Evolutionary conservation across 345 rosid genomes (phyloP).

Genomic region (Ricinus communis): DNA sequence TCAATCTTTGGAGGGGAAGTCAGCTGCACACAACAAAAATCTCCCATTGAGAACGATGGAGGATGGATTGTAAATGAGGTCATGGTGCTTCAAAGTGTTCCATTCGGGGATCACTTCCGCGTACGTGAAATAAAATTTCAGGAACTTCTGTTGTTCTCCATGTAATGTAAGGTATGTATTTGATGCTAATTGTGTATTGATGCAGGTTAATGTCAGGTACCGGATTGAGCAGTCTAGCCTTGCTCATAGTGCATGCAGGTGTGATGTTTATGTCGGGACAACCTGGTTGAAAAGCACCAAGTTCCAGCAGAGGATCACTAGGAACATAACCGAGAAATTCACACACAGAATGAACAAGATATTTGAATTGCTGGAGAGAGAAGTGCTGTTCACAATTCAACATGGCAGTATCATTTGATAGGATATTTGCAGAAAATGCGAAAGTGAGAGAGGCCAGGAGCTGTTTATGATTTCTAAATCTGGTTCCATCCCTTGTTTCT

Average conservation of each 20-base stretch:
- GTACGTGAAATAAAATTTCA: slow-evolving; percentile 26
- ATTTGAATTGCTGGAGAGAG: slow-evolving; percentile 57
- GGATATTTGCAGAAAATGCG: no score
- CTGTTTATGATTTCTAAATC: no score
- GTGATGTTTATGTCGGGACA: slow-evolving; percentile 52
- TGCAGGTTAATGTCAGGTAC: slow-evolving; percentile 61
- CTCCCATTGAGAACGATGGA: slow-evolving; percentile 35
- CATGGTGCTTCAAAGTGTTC: slow-evolving; percentile 60
- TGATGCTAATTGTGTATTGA: background rate
- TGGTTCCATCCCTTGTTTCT: no score
- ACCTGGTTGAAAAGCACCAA: slow-evolving; percentile 67
- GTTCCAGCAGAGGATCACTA: slow-evolving; percentile 69
- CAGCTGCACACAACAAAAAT: slow-evolving; percentile 59
- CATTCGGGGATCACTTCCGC: slow-evolving; percentile 62
- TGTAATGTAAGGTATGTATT: background rate
- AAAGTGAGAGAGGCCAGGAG: no score
- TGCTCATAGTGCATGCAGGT: slow-evolving; percentile 52
- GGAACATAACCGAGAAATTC: slow-evolving; percentile 60
- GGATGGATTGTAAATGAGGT: slow-evolving; percentile 76
- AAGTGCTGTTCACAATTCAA: slow-evolving; percentile 35
- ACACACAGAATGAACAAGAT: slow-evolving; percentile 50
- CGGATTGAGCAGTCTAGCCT: slow-evolving; percentile 47
- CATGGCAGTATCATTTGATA: slow-evolving; percentile 16
- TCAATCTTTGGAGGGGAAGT: slow-evolving; percentile 89
- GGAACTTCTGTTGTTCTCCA: no score